A percentile compares a stretch with the other conserved stretches of the same genome.
These are phyloP conservation scores for Fulvia fulva DNA, from an alignment of 2,329 filamentous ascomycete species.

Conservation along the genomic window DNA sequence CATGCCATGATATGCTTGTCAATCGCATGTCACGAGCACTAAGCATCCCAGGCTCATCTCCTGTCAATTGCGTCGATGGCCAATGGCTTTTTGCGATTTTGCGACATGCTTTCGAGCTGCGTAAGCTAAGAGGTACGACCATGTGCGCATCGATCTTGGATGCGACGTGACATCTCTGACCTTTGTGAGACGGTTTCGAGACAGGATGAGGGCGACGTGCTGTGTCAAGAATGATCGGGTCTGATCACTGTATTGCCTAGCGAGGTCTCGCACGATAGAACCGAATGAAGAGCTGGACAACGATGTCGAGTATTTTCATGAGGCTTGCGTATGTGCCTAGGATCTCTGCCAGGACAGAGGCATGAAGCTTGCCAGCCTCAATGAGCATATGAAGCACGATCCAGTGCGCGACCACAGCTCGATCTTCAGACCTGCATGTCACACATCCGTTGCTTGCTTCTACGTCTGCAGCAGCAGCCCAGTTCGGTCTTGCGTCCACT, in stretches of 20 bases:
- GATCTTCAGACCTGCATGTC: background rate
- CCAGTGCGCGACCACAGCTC: background rate
- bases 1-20: background rate
- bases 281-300: too few species aligned
- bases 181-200: background rate
- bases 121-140: background rate
- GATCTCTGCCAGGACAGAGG: background rate
- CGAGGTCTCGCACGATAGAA: too few species aligned
- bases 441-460: background rate
- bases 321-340: background rate
- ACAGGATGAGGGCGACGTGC: background rate
- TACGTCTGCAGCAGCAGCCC: background rate
- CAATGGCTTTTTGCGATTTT: background rate
- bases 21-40: background rate
- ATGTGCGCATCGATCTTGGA: background rate
- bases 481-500: too few species aligned
- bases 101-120: background rate
- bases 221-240: background rate
- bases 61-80: background rate
- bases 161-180: background rate
- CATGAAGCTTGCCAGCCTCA: background rate
- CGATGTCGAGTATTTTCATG: background rate
- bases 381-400: background rate
- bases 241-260: too few species aligned
- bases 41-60: background rate